phyloP scores from a whole-genome alignment of 495 filamentous ascomycete species.

The Penicillium waksmanii region DNA sequence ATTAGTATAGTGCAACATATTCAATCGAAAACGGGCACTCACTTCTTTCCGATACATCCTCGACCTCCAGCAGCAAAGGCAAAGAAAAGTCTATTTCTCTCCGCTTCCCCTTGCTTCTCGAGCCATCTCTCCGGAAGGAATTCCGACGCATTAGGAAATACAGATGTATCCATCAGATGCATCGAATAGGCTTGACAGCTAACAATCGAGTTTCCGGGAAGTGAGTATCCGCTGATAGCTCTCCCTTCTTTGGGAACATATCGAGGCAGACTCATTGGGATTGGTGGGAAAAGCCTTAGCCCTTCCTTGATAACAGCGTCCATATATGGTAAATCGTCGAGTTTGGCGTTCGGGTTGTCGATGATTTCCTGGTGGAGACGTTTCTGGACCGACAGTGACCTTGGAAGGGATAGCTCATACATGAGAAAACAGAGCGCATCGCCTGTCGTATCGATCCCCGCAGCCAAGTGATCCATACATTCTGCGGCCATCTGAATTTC shows the following conservation, averaged over 20 bases:
- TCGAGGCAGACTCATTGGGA: conserved; percentile 2
- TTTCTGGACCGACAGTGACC: neutral
- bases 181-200: conserved; percentile 5
- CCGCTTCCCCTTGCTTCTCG: neutral
- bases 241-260: neutral
- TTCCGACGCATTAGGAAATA: neutral
- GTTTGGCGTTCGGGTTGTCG: neutral
- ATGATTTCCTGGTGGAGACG: neutral
- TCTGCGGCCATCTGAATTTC: conserved; percentile 3
- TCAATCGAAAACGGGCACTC: neutral
- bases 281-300: neutral
- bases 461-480: conserved; percentile 1
- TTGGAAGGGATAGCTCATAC: neutral
- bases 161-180: conserved; percentile 1
- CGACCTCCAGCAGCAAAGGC: conserved; percentile 1
- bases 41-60: conserved; percentile 5
- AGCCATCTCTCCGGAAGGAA: conserved; percentile 1
- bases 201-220: conserved; percentile 1
- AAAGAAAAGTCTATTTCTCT: conserved; percentile 4
- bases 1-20: neutral
- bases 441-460: conserved; percentile 1
- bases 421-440: conserved; percentile 4
- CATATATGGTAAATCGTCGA: conserved; percentile 1
- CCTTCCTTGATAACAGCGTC: conserved; percentile 4
- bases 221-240: neutral